Evolutionary conservation across 73 alveolate species (phyloP).

Genomic region (Loxodes magnus): DNA sequence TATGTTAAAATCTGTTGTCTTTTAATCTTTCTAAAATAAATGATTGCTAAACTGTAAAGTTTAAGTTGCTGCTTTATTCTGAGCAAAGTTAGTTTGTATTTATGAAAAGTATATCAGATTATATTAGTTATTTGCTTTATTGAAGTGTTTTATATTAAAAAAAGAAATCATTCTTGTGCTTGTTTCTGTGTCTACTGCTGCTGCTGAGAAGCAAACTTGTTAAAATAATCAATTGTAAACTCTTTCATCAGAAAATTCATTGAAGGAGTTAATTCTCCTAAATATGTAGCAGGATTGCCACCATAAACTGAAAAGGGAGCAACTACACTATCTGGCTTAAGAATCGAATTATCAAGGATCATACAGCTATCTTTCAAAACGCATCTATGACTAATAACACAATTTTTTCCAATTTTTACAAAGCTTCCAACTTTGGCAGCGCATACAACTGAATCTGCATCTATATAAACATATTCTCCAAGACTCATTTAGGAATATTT

Average conservation of each 20-base stretch:
- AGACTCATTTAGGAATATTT: slow-evolving; percentile 27
- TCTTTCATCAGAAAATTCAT: slow-evolving; percentile 24
- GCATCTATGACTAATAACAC: slow-evolving; percentile 49
- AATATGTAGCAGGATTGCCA: slow-evolving; percentile 63
- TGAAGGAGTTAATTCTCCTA: slow-evolving; percentile 42
- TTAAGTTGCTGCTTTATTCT: no score
- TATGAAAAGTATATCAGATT: no score
- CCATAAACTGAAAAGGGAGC: slow-evolving; percentile 76
- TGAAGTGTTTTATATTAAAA: no score
- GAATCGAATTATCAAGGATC: slow-evolving; percentile 29
- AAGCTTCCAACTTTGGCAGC: slow-evolving; percentile 50
- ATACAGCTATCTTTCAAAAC: slow-evolving; percentile 25
- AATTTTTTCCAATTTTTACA: slow-evolving; percentile 75
- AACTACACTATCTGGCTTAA: slow-evolving; percentile 66
- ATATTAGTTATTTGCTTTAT: no score
- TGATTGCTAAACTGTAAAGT: no score
- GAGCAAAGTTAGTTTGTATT: no score
- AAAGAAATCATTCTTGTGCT: no score
- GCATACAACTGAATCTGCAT: slow-evolving; percentile 40
- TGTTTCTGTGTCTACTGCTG: no score
- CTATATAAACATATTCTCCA: slow-evolving; percentile 72
- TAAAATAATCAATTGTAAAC: slow-evolving; percentile 20
- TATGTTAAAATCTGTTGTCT: no score
- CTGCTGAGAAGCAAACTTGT: no score
- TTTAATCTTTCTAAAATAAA: no score